Base-by-base conservation (phyloP, 176 grass and related monocot species). In the Eleusine indica region DNA sequence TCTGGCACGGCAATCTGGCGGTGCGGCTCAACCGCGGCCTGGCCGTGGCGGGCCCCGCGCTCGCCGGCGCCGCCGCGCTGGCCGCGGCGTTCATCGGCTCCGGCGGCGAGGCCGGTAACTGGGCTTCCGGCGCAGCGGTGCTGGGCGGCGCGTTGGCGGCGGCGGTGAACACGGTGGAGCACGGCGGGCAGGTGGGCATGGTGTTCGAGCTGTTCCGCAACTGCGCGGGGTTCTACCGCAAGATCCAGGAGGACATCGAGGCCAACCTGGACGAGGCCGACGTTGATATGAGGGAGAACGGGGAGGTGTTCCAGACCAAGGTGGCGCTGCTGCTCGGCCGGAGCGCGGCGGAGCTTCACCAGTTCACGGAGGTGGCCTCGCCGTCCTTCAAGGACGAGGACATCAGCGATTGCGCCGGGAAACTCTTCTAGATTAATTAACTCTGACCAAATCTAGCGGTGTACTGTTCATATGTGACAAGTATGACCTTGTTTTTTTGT, bases 201-300 rank as follows among this genome's bases (percentile, higher is more conserved):
- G 40, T 92, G 77, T 92, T 92, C 71, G 91, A 92, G 91, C 48
- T 89, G 58, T 32, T 37, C 18, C 84, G 81, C 3, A 92, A 92
- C 84, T 68, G 39, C 47, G 81, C 81, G 2, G 90, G 90, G 0
- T 81, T 57, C 72, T 94, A 91, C 80, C 60, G 74, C 0, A 84
- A 80, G 86, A 3, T 87, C 0, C 64, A 89, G 58, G 85, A 81
- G 28, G 88, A 89, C 14, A 81, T 92, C 18, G 84, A 84, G 58
- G 28, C 46, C 1, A 56, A 28, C 16, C 74, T 89, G 1, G 71
- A 6, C 1, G 87, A 89, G 53, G 21, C 32, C 1, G 88, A 91
- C 21, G 66, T 47, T 2, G 76, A 81, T 37, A 25, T 73, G 35
- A 47, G 88, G 86, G 92, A 94, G 80, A 40, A 90, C 41, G 88